Evolutionary conservation across 2,329 filamentous ascomycete genomes (phyloP).

Genomic region (Plenodomus tracheiphilus): DNA sequence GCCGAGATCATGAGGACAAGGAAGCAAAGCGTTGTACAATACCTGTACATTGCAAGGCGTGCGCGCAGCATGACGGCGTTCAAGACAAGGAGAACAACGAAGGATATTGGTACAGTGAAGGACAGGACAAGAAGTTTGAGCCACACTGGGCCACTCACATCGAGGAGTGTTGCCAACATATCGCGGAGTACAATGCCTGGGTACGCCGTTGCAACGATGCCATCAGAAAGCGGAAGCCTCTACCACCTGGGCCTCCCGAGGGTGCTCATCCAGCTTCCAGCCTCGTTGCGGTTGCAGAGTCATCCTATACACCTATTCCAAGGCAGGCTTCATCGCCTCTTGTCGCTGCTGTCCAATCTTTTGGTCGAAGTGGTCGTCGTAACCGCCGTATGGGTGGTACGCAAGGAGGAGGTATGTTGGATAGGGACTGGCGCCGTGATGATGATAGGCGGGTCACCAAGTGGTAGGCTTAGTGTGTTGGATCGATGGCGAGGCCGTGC

Average conservation of each 20-base stretch:
- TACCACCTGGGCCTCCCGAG: slow-evolving; percentile 6
- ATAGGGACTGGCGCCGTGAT: not conserved
- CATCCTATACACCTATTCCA: not conserved
- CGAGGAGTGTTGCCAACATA: slow-evolving; percentile 3
- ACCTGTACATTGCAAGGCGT: slow-evolving; percentile 7
- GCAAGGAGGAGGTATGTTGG: not conserved
- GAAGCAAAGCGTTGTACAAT: slow-evolving; percentile 1
- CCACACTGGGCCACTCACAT: not conserved
- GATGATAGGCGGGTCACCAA: not conserved
- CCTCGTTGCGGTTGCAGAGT: too few species aligned
- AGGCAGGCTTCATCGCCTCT: not conserved
- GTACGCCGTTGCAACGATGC: slow-evolving; percentile 1
- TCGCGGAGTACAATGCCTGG: slow-evolving; percentile 5
- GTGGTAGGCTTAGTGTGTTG: not conserved
- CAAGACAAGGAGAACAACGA: not conserved
- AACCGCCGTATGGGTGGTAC: not conserved
- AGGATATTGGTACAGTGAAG: not conserved
- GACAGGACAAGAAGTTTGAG: not conserved
- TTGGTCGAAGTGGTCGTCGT: not conserved
- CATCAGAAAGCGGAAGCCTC: not conserved
- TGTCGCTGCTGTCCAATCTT: not conserved
- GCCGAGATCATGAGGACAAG: slow-evolving; percentile 9
- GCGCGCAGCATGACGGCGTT: not conserved
- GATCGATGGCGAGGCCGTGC: not conserved
- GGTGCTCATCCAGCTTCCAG: slow-evolving; percentile 3